Evolutionary conservation across 768 basidiomycete species (phyloP), one percentile per base, ranked within the genome.

Genomic region (Asterophora parasitica): DNA sequence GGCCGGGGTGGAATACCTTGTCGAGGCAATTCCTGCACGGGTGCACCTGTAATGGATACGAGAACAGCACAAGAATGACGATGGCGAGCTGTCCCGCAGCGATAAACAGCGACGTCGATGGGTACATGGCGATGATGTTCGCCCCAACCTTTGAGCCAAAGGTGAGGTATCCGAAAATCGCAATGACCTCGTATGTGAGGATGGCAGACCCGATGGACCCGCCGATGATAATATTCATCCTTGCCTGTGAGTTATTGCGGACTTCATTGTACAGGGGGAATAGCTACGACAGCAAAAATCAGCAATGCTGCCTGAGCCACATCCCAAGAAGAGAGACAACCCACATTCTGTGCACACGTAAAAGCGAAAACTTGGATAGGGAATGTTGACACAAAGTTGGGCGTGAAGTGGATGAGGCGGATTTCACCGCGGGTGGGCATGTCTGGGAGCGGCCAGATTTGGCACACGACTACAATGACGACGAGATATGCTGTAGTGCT

Each of bases 211-310:
- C 94, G 56, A 99, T 93, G 5, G 92, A 88, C 0, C 85, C 73
- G 8, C 84, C 83, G 42, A 97, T 88, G 52, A 97, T 78, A n/a
- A 76, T 71, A 64, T 96, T 95, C 80, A 98, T 83, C 31, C 89
- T 79, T 37, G 66, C 58, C 62, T 96, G 94, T 1, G 82, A 80
- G 62, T 95, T 96, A 26, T 69, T 70, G 56, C 77, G 76, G 28
- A 98, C 74, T 66, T 98, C 95, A 62, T 97, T 97, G 70, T 85
- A 95, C 44, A 96, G 82, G 1, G 92, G 90, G 67, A 97, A 96
- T 13, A 98, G 68, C 90, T 98, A 55, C 27, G 20, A 23, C 23
- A 28, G 35, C 31, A 33, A 11, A 13, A 42, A 20, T 28, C 2
- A 11, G 17, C 49, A 23, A 52, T 23, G 23, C 23, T 3, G 54